Percentiles rank a stretch among this genome's conserved stretches.
Conservation (phyloP, 1,284 basidiomycete genomes). For the Melampsora occidentalis region DNA sequence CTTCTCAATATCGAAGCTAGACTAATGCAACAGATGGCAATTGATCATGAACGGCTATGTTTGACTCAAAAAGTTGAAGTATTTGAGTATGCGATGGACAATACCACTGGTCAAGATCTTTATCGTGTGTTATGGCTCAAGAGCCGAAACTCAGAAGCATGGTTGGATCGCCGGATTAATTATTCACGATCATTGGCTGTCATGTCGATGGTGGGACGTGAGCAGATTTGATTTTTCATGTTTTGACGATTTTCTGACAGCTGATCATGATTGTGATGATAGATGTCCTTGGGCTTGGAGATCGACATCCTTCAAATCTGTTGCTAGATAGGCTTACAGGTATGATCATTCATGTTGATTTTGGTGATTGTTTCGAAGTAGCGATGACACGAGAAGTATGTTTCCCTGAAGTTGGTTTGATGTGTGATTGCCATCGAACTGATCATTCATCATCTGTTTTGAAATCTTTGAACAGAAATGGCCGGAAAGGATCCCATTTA, state of each 20-base stretch:
- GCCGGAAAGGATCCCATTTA: slow-evolving; percentile 98
- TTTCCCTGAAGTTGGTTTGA: background rate
- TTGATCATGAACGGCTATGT: slow-evolving; percentile 93
- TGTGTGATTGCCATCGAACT: background rate
- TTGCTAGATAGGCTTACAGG: slow-evolving; percentile 88
- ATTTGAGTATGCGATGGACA: slow-evolving; percentile 97
- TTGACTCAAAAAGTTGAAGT: slow-evolving; percentile 98
- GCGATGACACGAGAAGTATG: slow-evolving; percentile 54
- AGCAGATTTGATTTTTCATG: slow-evolving; percentile 1
- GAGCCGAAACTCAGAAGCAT: slow-evolving; percentile 90
- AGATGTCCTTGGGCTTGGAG: slow-evolving; percentile 95
- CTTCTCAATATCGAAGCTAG: slow-evolving; percentile 97
- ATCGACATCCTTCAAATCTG: slow-evolving; percentile 95
- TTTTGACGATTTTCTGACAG: background rate
- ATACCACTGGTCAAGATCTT: slow-evolving; percentile 98
- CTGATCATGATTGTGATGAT: slow-evolving; percentile 13
- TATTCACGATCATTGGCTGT: slow-evolving; percentile 94
- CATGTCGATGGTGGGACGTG: slow-evolving; percentile 71
- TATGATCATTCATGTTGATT: slow-evolving; percentile 96
- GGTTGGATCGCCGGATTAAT: slow-evolving; percentile 93
- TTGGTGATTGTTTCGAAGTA: slow-evolving; percentile 60
- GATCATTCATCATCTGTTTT: slow-evolving; percentile 62
- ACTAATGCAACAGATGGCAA: slow-evolving; percentile 99
- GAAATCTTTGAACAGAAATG: slow-evolving; percentile 93
- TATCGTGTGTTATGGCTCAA: slow-evolving; percentile 97